Evolutionary conservation across 2,329 filamentous ascomycete species (phyloP), one percentile per base, ranked within the genome.

Genomic region (Achaetomium macrosporum): DNA sequence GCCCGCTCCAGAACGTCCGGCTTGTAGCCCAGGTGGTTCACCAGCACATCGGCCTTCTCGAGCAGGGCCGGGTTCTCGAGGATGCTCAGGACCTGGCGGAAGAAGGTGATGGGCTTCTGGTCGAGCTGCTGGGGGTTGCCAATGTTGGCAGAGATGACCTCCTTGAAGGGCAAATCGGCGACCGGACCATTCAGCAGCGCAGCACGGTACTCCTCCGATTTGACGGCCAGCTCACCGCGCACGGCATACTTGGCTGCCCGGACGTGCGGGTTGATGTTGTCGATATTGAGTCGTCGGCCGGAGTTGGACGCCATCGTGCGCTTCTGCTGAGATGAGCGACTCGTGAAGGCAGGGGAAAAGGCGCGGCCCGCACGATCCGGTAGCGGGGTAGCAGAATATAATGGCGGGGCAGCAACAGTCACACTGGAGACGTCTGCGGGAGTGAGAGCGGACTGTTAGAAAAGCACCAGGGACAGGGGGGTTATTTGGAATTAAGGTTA

Each of bases 81-180:
- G 57, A 99, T 71, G 73, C 90, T 95, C 65, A 93, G 81, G 29
- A 99, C 93, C 75, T 99, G 92, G 63, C 93, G 85, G 83, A 99
- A 96, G 79, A 96, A 99, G 62, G 93, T 99, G 65, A 99, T 92
- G 65, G 93, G 93, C 78, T 97, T 95, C 79, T 99, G 93, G 74
- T 96, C 93, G 58, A 99, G 83, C 74, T 99, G 93, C 73, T 99
- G 93, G 4, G 93, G 93, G 76, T 99, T 99, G 67, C 93, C 93
- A 66, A 99, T 99, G 75, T 99, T 99, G 73, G 93, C 93, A 58
- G 88, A 91, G 74, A 99, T 92, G 71, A 99, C 85, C 55, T 90
- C 81, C 64, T 88, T 78, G 71, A 99, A 99, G 45, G 93, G 92
- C 47, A 97, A 78, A 65, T 69, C 69, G 54, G 65, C 69, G 54